A percentile compares a stretch with the other conserved stretches of the same genome.
These are phyloP conservation scores for Aspergillus saccharolyticus DNA, from an alignment of 495 filamentous ascomycete species.

Conservation along the genomic window DNA sequence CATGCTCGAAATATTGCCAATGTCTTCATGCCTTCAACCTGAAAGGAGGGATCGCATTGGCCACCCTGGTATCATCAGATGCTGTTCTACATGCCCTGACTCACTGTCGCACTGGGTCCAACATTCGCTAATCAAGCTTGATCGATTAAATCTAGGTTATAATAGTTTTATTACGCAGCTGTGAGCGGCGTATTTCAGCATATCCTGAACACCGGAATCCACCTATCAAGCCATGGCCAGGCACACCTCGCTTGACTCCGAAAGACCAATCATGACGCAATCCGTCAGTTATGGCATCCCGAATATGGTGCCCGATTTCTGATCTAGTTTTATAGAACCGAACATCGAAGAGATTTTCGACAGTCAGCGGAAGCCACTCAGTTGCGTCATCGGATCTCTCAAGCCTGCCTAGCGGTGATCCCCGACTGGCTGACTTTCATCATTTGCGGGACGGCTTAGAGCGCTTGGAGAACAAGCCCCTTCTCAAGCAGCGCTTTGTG, in stretches of 20 bases:
- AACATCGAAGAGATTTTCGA: conserved; percentile 73
- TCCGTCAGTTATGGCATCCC: conserved; percentile 48
- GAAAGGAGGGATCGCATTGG: not conserved
- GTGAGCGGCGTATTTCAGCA: too few relatives aligned
- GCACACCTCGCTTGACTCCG: conserved; percentile 65
- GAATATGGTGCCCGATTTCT: conserved; percentile 3
- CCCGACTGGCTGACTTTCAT: conserved; percentile 64
- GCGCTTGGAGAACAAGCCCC: conserved; percentile 86
- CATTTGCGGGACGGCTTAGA: conserved; percentile 77
- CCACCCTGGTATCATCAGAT: not conserved
- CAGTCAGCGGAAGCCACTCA: conserved; percentile 70
- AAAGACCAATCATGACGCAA: conserved; percentile 70
- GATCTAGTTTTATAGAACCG: conserved; percentile 44
- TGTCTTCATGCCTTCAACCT: not conserved
- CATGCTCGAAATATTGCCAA: not conserved
- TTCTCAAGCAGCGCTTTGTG: conserved; percentile 78
- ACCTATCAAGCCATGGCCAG: conserved; percentile 41
- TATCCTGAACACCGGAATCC: not conserved
- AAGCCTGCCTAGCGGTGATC: conserved; percentile 53
- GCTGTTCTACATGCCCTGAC: not conserved
- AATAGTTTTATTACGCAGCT: not conserved
- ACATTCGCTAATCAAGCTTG: not conserved
- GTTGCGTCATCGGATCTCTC: conserved; percentile 61
- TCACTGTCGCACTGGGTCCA: not conserved
- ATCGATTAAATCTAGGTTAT: not conserved